Percentiles rank a stretch among this genome's conserved stretches.
These are phyloP conservation scores for Coprinopsis strossmayeri DNA, from an alignment of 768 basidiomycete genomes.

Conservation along the genomic window DNA sequence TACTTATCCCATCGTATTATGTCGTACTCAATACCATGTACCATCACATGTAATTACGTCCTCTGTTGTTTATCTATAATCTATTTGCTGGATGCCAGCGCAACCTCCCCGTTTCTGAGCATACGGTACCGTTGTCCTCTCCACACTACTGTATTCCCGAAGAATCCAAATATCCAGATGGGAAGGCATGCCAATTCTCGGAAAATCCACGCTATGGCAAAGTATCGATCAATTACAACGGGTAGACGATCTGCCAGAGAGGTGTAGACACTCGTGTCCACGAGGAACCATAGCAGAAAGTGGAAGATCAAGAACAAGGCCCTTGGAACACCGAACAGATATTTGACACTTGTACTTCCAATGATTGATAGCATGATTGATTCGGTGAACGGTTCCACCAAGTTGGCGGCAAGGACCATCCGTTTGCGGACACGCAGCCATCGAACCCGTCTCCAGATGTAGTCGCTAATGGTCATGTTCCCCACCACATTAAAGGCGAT, in stretches of 20 bases:
- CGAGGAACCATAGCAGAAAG: conserved; percentile 60
- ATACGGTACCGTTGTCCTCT: conserved; percentile 77
- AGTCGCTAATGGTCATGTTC: conserved; percentile 78
- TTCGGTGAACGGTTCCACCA: conserved; percentile 93
- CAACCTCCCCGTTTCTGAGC: conserved; percentile 65
- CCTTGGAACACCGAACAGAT: conserved; percentile 42
- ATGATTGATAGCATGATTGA: conserved; percentile 65
- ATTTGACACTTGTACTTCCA: conserved; percentile 46
- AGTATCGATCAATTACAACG: conserved; percentile 40
- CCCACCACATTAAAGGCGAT: conserved; percentile 87
- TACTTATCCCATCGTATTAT: conserved; percentile 11
- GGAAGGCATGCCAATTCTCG: conserved; percentile 85
- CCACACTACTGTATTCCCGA: conserved; percentile 83
- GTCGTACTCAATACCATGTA: conserved; percentile 3
- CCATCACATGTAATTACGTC: conserved; percentile 2
- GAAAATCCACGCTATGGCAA: conserved; percentile 70
- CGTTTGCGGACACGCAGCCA: conserved; percentile 97
- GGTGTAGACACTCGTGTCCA: conserved; percentile 80
- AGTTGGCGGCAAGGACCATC: conserved; percentile 83
- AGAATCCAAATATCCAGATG: conserved; percentile 78
- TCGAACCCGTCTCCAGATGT: conserved; percentile 82
- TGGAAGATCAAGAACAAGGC: conserved; percentile 56
- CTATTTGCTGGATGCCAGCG: conserved; percentile 18
- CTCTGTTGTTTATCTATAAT: background rate
- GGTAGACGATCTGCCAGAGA: conserved; percentile 66